Conservation (phyloP, 192 early-diverging fungal species). For the Coemansia sp. region DNA sequence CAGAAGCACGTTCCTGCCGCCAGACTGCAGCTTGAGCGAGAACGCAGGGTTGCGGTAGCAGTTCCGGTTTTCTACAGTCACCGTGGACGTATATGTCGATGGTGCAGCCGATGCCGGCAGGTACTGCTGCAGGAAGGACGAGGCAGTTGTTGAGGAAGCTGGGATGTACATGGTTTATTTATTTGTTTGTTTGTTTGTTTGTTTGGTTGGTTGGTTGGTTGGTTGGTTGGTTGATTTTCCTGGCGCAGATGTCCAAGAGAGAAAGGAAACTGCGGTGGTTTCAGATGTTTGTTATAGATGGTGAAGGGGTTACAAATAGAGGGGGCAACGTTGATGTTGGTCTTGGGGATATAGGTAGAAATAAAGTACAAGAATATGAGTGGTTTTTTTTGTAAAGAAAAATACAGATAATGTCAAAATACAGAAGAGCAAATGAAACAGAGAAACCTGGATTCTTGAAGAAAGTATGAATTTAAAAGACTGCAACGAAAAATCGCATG, state of each 20-base stretch:
- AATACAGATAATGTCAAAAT: neutral
- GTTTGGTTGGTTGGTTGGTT: neutral
- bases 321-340: too few relatives aligned
- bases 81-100: slow-evolving; percentile 2
- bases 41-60: slow-evolving; percentile 1
- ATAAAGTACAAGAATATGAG: neutral
- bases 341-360: neutral
- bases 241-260: too few relatives aligned
- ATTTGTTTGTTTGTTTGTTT: neutral
- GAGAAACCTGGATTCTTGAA: neutral
- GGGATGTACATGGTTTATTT: slow-evolving; percentile 44
- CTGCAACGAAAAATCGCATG: neutral
- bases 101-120: slow-evolving; percentile 2
- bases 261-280: too few relatives aligned
- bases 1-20: slow-evolving; percentile 2
- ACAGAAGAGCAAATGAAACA: slow-evolving; percentile 5
- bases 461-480: neutral
- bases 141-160: slow-evolving; percentile 21
- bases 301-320: too few relatives aligned
- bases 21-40: slow-evolving; percentile 21
- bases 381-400: neutral
- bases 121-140: slow-evolving; percentile 23
- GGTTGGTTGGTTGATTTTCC: neutral
- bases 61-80: slow-evolving; percentile 2
- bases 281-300: too few relatives aligned